A percentile compares a stretch with the other conserved stretches of the same genome.
Evolutionary conservation across 306 rosid genomes (phyloP).

Genomic region (Neltuma alba): DNA sequence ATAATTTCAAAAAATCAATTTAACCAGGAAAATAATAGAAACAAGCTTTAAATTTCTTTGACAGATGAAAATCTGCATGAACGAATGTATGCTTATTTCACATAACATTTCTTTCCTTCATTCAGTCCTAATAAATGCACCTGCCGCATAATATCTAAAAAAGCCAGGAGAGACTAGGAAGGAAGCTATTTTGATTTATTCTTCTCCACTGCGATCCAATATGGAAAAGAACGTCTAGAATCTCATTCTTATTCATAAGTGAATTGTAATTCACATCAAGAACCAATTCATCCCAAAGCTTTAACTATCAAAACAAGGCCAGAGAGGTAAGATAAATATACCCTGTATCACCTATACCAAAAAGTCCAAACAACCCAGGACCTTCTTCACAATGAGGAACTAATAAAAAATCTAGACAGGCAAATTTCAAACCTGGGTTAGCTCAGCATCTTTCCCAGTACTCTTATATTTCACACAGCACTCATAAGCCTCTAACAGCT

Average conservation of each 20-base stretch:
- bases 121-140: background rate
- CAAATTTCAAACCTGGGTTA: slow-evolving; percentile 75
- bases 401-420: slow-evolving; percentile 24
- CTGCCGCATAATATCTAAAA: background rate
- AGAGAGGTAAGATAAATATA: background rate
- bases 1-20: slow-evolving; percentile 29
- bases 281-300: background rate
- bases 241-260: background rate
- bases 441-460: slow-evolving; percentile 99
- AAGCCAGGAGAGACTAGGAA: background rate
- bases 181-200: background rate
- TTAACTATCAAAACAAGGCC: background rate
- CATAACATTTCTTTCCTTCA: background rate
- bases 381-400: slow-evolving; percentile 21
- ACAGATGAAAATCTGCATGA: slow-evolving; percentile 1
- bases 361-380: background rate
- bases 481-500: slow-evolving; percentile 84
- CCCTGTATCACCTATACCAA: background rate
- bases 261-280: background rate
- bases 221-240: slow-evolving; percentile 2
- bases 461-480: slow-evolving; percentile 90
- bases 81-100: background rate
- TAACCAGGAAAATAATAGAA: slow-evolving; percentile 25
- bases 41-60: background rate
- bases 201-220: background rate